Percentiles rank a stretch among this genome's conserved stretches.
phyloP scores from a whole-genome alignment of 441 rosid genomes.

The Erysimum pusillum region DNA sequence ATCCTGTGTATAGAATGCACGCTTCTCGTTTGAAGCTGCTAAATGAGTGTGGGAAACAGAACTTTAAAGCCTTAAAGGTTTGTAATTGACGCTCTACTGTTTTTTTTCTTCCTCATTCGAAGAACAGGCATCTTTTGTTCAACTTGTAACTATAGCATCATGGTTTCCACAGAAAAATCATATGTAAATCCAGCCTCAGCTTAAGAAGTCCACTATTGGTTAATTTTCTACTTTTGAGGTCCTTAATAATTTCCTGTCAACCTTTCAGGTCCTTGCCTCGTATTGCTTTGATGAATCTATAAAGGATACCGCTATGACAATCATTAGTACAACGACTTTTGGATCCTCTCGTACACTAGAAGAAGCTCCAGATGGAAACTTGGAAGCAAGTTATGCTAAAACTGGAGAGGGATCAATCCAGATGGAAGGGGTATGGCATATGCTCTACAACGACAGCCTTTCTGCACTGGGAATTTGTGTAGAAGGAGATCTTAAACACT shows the following conservation, averaged over 20 bases:
- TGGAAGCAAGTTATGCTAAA: constrained; percentile 54
- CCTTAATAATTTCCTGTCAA: constrained; percentile 33
- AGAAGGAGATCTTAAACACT: constrained; percentile 99
- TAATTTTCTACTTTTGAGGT: constrained; percentile 24
- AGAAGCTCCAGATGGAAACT: constrained; percentile 55
- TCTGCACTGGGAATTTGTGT: constrained; percentile 89
- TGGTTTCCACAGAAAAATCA: constrained; percentile 20
- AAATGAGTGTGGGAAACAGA: constrained; percentile 71
- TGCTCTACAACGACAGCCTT: constrained; percentile 95
- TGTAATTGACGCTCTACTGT: constrained; percentile 35
- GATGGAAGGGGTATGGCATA: constrained; percentile 78
- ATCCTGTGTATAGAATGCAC: constrained; percentile 98
- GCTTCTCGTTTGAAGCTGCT: constrained; percentile 96
- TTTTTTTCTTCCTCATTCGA: constrained; percentile 23
- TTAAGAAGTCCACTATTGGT: constrained; percentile 21
- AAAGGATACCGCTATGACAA: constrained; percentile 65
- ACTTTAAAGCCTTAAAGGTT: constrained; percentile 85
- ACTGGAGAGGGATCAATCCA: constrained; percentile 56
- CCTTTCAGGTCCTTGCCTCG: constrained; percentile 69
- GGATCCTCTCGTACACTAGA: constrained; percentile 55
- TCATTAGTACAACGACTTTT: constrained; percentile 58
- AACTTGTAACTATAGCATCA: constrained; percentile 31
- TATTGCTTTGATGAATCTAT: constrained; percentile 72
- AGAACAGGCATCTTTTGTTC: constrained; percentile 19
- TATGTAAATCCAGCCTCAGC: constrained; percentile 21